These are phyloP conservation scores for Fusarium irregulare DNA, from an alignment of 2,329 filamentous ascomycete species.

Conservation along the genomic window DNA sequence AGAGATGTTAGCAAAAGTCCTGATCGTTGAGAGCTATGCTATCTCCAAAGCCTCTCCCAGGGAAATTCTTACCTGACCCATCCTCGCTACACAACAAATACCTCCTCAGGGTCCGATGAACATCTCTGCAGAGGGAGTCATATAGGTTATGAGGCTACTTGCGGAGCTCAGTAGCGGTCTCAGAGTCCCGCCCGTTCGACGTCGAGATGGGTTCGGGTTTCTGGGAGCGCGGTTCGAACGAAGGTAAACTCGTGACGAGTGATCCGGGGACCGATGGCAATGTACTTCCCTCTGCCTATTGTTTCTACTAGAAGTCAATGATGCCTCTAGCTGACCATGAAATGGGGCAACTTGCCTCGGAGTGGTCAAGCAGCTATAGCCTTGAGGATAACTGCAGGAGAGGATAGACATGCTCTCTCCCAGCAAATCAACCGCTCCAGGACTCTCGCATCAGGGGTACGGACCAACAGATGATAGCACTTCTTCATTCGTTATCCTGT, in stretches of 20 bases:
- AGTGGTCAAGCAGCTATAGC: not conserved
- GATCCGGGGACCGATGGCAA: not conserved
- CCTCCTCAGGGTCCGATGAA: not conserved
- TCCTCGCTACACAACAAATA: not conserved
- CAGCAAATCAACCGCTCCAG: not conserved
- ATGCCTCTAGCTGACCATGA: not conserved
- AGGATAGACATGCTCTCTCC: not conserved
- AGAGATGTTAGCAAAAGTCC: not conserved
- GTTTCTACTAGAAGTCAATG: not conserved
- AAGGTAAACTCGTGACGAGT: not conserved
- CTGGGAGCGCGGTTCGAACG: not conserved
- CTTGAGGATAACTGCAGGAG: not conserved
- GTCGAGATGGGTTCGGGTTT: not conserved
- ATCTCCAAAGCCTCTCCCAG: too few relatives aligned
- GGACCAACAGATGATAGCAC: not conserved
- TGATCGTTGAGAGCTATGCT: too few relatives aligned
- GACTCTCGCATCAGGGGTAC: not conserved
- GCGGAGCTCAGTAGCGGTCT: not conserved
- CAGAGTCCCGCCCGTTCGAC: not conserved
- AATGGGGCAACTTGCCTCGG: not conserved
- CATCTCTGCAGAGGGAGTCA: rapidly evolving
- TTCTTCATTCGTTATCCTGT: not conserved
- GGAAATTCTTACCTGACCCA: too few relatives aligned
- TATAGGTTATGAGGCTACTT: rapidly evolving
- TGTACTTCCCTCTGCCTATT: not conserved